Evolutionary conservation across 345 rosid genomes (phyloP), one percentile per base, ranked within the genome.

Genomic region (Salix arbutifolia): DNA sequence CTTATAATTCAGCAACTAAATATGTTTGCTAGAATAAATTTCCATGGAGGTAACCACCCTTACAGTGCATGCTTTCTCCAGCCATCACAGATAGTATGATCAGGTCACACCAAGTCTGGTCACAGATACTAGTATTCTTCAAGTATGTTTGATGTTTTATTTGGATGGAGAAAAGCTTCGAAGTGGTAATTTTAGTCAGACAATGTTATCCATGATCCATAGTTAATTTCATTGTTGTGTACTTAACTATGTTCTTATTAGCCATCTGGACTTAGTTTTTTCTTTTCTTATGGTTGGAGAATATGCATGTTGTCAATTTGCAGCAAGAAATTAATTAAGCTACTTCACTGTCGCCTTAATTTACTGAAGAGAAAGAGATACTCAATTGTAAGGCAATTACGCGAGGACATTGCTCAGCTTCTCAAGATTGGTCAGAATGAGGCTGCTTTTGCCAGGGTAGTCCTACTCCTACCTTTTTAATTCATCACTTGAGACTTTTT

Each of bases 161-260:
- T 61, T 40, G 65, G 81, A 78, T 74, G 83, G 82, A 69, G 71
- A 52, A 74, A 71, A 50, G 79, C 83, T 60, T 74, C 79, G 1
- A 65, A 76, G 80, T 84, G 81, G 83, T 74, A 81, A 72, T 5
- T 2, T 12, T 56, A 44, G 18, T 26, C 0, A 4, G 14, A 33
- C 62, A 6, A 8, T 60, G 30, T 26, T 28, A n/a, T 25, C 53
- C 44, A 40, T 40, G 10, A 52, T 52, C 30, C 14, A 19, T 56
- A 18, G 1, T 13, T 25, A 21, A 23, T 23, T 37, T 9, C 52
- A 25, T 12, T 14, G 14, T 4, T 8, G 56, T 38, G 31, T 48
- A 14, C 12, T 70, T 71, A 21, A 33, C 9, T 50, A 8, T 31
- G 17, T 9, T 52, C 13, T 35, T 53, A 53, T 53, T 30, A 35